Percentiles rank a stretch among this genome's conserved stretches.
These are phyloP conservation scores for Euphorbia pulcherrima DNA, from an alignment of 345 rosid species.

Conservation along the genomic window DNA sequence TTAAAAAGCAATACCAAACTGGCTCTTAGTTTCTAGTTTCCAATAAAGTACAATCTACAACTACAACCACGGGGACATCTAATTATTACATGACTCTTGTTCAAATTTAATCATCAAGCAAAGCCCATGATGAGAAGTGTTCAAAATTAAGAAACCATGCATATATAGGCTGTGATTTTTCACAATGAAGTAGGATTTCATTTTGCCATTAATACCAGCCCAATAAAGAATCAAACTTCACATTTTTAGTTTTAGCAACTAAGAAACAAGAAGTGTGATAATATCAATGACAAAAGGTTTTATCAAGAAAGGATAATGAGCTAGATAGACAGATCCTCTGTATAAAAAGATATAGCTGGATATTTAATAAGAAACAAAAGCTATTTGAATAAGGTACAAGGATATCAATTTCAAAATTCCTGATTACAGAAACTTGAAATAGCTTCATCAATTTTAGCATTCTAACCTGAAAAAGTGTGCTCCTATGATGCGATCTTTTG, in stretches of 20 bases:
- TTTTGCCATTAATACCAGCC: background rate
- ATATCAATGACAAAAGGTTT: background rate
- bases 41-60: background rate
- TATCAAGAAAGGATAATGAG: background rate
- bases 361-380: background rate
- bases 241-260: background rate
- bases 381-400: background rate
- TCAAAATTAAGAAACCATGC: background rate
- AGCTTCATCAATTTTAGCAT: background rate
- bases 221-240: background rate
- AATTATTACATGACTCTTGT: background rate
- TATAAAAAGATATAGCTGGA: background rate
- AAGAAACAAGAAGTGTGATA: background rate
- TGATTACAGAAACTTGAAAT: background rate
- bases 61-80: background rate
- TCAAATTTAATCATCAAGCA: background rate
- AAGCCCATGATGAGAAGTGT: background rate
- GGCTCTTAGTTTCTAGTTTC: background rate
- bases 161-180: background rate
- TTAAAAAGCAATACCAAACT: too few relatives aligned
- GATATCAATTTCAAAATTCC: background rate
- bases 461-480: constrained; percentile 94
- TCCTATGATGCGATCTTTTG: constrained; percentile 82
- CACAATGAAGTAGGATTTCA: background rate
- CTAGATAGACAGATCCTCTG: background rate